phyloP scores from a whole-genome alignment of 129 eudicot genomes.

The Tanacetum coccineum region DNA sequence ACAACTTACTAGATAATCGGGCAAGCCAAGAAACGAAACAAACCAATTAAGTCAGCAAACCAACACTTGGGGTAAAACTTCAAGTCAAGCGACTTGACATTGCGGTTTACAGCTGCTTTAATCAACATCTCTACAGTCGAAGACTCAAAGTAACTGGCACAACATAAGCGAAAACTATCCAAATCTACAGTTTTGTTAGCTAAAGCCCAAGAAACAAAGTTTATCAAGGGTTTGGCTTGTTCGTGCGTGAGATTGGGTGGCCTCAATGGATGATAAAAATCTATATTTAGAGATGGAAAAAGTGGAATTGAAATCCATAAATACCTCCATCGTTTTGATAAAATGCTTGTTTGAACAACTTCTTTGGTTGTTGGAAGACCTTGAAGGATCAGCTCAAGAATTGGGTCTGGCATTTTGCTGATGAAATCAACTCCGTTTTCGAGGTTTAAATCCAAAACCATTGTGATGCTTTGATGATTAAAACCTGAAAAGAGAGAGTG shows the following conservation, averaged over 20 bases:
- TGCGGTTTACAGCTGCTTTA: background rate
- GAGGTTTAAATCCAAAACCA: no score
- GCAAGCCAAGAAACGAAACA: background rate
- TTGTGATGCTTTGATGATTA: background rate
- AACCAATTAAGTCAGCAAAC: no score
- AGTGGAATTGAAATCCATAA: no score
- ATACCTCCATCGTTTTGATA: no score
- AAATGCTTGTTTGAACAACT: no score
- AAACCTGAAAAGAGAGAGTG: background rate
- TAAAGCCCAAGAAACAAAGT: background rate
- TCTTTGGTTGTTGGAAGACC: no score
- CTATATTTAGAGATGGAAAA: no score
- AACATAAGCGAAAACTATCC: background rate
- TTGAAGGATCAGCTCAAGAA: no score
- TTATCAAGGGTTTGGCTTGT: background rate
- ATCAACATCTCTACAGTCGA: background rate
- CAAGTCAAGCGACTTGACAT: slow-evolving; percentile 9
- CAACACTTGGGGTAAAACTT: background rate
- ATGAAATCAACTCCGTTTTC: no score
- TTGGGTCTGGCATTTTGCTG: no score
- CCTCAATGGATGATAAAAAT: no score
- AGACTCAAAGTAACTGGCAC: background rate
- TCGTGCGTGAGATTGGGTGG: no score
- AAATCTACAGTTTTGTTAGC: background rate
- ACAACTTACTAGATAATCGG: background rate